Evolutionary conservation across 495 filamentous ascomycete species (phyloP), one percentile per base, ranked within the genome.

Genomic region (Tuber borchii): DNA sequence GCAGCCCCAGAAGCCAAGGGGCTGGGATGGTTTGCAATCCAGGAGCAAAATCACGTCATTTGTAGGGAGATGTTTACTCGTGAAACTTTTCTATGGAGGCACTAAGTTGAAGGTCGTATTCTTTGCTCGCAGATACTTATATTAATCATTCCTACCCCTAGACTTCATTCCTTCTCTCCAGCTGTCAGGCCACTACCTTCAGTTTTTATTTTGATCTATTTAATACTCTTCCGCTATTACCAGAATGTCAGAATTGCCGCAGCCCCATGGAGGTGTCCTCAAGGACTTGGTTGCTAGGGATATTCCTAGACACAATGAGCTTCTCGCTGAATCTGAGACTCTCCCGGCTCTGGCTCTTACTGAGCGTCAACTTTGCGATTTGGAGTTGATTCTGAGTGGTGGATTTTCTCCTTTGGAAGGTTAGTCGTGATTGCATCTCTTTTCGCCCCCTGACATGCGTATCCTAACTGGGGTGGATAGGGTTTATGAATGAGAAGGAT

Each of bases 331-430:
- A 85, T 94, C 95, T 16, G 94, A 97, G 86, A 91, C 84, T 16
- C 89, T 98, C 68, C 93, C 93, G 45, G 93, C 95, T 22, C 89
- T 99, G 79, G 85, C 91, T 69, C 88, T 99, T 80, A 90, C 89
- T 48, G 95, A 99, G 88, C 90, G 95, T 77, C 95, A 99, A 85
- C 89, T 99, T 34, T 99, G 95, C 86, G 95, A 99, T 87, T 88
- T 99, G 79, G 95, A 99, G 84, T 84, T 99, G 87, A 91, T 99
- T 78, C 89, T 98, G 86, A 97, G 90, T 86, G 95, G 95, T 82
- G 95, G 96, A 73, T 99, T 99, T 86, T 97, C 93, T 78, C 95
- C 95, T 71, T 89, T 99, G 34, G 96, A 98, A 88, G 96, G 94
- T 97, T 82, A 73, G 91, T 88, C 71, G 42, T 37, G 14, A 37